phyloP scores from a whole-genome alignment of 805 yeast species.

The Kazachstania kunashirensis region DNA sequence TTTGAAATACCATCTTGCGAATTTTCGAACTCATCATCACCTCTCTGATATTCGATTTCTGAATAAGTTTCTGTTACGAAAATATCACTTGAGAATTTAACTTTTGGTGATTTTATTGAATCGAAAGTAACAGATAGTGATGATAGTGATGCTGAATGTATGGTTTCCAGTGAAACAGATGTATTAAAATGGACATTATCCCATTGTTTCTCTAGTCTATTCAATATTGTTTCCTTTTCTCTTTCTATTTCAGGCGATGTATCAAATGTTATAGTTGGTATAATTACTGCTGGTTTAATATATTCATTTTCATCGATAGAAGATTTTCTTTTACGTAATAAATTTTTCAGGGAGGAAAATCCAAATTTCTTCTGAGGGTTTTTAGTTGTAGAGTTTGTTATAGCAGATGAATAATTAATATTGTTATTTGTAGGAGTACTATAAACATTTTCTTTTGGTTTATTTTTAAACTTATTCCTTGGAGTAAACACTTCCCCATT shows the following conservation, averaged over 20 bases:
- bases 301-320: background rate
- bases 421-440: too few species aligned
- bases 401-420: too few species aligned
- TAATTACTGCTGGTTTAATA: background rate
- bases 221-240: background rate
- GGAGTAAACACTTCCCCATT: conserved; percentile 28
- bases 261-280: background rate
- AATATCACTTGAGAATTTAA: conserved; percentile 22
- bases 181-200: conserved; percentile 11
- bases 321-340: background rate
- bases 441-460: too few species aligned
- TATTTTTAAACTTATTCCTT: conserved; percentile 5
- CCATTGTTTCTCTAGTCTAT: conserved; percentile 19
- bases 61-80: conserved; percentile 25
- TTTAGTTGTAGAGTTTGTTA: background rate
- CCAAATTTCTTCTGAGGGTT: conserved; percentile 3
- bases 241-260: background rate
- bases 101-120: conserved; percentile 1
- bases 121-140: conserved; percentile 1
- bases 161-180: background rate
- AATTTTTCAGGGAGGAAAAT: conserved; percentile 3
- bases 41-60: conserved; percentile 22
- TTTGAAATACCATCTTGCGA: conserved; percentile 5
- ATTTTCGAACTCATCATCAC: conserved; percentile 11
- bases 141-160: background rate